Percentiles rank a stretch among this genome's conserved stretches.
phyloP scores from a whole-genome alignment of 257 asterid species.

The Plantago elongata region DNA sequence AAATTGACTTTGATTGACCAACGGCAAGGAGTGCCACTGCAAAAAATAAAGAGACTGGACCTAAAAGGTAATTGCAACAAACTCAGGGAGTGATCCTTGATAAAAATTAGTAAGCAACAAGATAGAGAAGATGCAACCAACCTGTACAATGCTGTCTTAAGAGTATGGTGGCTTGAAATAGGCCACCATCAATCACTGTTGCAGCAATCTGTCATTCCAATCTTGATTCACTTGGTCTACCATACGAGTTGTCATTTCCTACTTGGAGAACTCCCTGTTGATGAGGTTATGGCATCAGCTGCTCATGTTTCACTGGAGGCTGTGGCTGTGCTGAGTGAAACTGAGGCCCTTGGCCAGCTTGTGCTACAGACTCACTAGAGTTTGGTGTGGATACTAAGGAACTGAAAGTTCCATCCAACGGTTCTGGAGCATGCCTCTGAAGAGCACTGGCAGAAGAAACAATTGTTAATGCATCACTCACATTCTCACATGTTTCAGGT shows the following conservation, averaged over 20 bases:
- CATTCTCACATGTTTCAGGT: slow-evolving; percentile 37
- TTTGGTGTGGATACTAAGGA: slow-evolving; percentile 38
- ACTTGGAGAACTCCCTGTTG: slow-evolving; percentile 55
- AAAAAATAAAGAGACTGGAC: too few species aligned
- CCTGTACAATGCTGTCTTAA: slow-evolving; percentile 60
- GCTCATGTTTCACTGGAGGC: slow-evolving; percentile 29
- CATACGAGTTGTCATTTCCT: slow-evolving; percentile 44
- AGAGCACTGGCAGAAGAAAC: slow-evolving; percentile 20
- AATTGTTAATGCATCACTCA: neutral
- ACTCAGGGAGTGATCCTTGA: too few species aligned
- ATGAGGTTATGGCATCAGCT: slow-evolving; percentile 27
- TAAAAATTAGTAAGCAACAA: too few species aligned
- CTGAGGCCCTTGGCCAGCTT: slow-evolving; percentile 43
- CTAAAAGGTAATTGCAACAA: too few species aligned
- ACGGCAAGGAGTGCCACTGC: too few species aligned
- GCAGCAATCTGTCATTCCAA: slow-evolving; percentile 43
- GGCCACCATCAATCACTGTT: slow-evolving; percentile 29
- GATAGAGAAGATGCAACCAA: slow-evolving; percentile 23
- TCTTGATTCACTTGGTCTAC: slow-evolving; percentile 50
- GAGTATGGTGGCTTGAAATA: slow-evolving; percentile 34
- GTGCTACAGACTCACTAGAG: slow-evolving; percentile 42
- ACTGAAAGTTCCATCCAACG: slow-evolving; percentile 39
- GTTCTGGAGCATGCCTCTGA: slow-evolving; percentile 52
- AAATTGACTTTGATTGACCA: neutral
- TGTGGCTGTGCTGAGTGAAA: slow-evolving; percentile 34